Conservation (phyloP, 75 land plant genomes). For the Pinus taeda region DNA sequence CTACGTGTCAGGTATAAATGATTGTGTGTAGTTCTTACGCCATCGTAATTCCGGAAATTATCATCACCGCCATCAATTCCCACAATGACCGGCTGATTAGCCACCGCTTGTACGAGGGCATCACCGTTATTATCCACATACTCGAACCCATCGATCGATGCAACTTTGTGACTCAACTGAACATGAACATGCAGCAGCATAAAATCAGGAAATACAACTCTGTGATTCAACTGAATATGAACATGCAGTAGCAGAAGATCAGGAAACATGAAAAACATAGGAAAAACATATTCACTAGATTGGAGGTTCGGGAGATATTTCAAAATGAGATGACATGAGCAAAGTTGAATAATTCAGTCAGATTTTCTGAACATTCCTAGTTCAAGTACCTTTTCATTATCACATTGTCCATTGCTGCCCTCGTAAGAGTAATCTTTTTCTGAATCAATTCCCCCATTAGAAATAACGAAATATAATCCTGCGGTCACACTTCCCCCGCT, state of each 20-base stretch:
- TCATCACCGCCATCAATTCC: constrained; percentile 69
- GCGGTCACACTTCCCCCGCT: constrained; percentile 19
- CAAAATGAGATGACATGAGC: no score
- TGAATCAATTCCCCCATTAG: constrained; percentile 27
- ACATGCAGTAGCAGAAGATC: no score
- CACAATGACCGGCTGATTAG: constrained; percentile 69
- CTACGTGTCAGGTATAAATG: not conserved
- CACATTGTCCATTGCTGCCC: constrained; percentile 52
- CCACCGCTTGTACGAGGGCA: constrained; percentile 55
- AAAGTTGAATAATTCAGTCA: no score
- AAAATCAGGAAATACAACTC: not conserved
- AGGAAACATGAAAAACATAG: no score
- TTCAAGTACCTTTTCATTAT: not conserved
- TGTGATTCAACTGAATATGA: no score
- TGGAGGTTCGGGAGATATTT: no score
- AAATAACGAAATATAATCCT: constrained; percentile 18
- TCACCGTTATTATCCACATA: constrained; percentile 56
- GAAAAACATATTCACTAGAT: no score
- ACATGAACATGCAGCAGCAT: not conserved
- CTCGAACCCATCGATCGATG: constrained; percentile 48
- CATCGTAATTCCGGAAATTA: constrained; percentile 68
- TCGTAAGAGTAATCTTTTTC: constrained; percentile 24
- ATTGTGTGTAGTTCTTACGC: constrained; percentile 37
- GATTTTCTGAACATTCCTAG: no score
- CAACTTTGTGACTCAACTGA: constrained; percentile 26